Base-by-base conservation (phyloP, 148 eudicot genomes). In the Cornus florida region DNA sequence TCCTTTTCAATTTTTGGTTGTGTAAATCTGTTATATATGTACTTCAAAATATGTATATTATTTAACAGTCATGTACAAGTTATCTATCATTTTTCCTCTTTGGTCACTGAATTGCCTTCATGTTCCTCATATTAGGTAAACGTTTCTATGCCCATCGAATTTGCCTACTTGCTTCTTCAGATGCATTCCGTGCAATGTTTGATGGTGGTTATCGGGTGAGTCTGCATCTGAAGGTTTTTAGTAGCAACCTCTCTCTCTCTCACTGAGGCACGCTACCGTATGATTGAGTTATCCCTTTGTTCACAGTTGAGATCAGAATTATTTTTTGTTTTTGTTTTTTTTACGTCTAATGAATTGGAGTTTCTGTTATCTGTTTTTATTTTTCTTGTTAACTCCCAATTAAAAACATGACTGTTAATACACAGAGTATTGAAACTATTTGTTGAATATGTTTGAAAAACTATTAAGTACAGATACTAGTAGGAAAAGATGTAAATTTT, bases 181-280 rank as follows among this genome's bases (percentile, higher is more conserved):
- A 96, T 89, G 94, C 98, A 65, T 96, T 96, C 76, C 91, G 99
- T 79, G 99, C 99, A 59, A 96, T 96, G 99, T 96, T 96, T 87
- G 98, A 93, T 88, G 99, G 99, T 77, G 99, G 98, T 80, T 96
- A 93, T 82, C 70, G 94, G 88, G 99, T 95, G 80, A 82, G 97
- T 83, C 24, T 67, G 19, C 2, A 38, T 28, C 19, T 74, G 5
- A 73, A 10, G 13, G 8, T 12, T 73, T 39, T 64, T 12, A 73
- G 3, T 7, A 31, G 10, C 17, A 20, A 9, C n/a, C 22, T 69
- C 56, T 69, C 16, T 28, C 50, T n/a, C 23, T 62, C n/a, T 16
- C 60, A 10, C 19, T 2, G 13, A 10, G 60, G 60, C 19, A 16
- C 8, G 12, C 60, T 10, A 56, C 60, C 8, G 3, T 16, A 4